Evolutionary conservation across 139 green algal species (phyloP), one percentile per base, ranked within the genome.

Genomic region (Chlamydomonas sp.): DNA sequence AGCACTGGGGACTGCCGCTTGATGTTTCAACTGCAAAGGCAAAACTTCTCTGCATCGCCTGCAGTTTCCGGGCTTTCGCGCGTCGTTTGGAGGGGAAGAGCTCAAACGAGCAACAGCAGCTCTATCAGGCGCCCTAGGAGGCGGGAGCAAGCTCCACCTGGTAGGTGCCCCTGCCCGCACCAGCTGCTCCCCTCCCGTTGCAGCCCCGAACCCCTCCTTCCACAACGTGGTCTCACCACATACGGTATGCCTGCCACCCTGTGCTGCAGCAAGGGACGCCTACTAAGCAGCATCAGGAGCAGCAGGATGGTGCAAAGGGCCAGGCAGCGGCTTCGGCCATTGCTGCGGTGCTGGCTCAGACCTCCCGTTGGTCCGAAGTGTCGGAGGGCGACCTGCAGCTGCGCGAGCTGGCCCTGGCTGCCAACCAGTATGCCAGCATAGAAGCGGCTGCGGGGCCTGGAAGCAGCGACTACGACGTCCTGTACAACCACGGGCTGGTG

Each of bases 401-500:
- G 18, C 83, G 91, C 4, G 93, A 96, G 82, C 86, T 95, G 9
- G 90, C 93, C 0, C 85, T 92, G 57, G 91, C 94, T 5, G 93
- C 94, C 1, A 91, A 93, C 64, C 90, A 93, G 57, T 94, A 93
- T 59, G 68, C 75, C 0, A 12, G 62, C 1, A 63, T 75, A 59
- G 84, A 71, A 7, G 80, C 80, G 1, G 67, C 63, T 68, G 60
- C 63, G 69, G 71, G 63, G 57, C 17, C 85, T 64, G 78, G 58
- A 15, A 66, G 68, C 8, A 49, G 76, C 2, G 90, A 95, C 58
- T 97, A 94, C 75, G 93, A 97, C 14, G 20, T 79, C 0, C 66
- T 95, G 2, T 97, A 97, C 80, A 93, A 95, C 82, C 91, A 96
- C 76, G 95, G 93, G 0, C 90, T 97, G 17, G 91, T 93, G 15